Evolutionary conservation across 2,329 filamentous ascomycete genomes (phyloP).

Genomic region (Neoascochyta sp.): DNA sequence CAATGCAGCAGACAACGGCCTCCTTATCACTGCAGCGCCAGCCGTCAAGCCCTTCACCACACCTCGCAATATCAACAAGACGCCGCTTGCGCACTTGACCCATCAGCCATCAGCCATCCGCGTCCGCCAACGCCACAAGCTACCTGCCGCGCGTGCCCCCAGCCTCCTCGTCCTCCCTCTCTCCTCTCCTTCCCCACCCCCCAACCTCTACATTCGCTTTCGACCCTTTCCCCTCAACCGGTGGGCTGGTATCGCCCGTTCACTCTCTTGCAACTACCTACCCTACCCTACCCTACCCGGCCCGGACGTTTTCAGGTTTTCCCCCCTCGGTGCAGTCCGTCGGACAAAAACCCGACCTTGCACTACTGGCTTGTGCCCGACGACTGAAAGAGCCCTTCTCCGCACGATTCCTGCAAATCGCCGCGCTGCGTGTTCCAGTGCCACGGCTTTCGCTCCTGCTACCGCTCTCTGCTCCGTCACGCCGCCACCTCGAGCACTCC

Average conservation of each 20-base stretch:
- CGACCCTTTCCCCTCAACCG: conserved; percentile 11
- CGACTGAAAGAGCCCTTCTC: conserved; percentile 9
- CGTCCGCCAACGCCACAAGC: conserved; percentile 21
- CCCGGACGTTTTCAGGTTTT: conserved; percentile 2
- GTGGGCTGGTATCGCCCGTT: conserved; percentile 2
- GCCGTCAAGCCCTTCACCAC: conserved; percentile 1
- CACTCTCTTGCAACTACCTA: conserved; percentile 8
- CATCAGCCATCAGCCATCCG: conserved; percentile 8
- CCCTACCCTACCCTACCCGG: too few species aligned
- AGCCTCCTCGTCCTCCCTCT: conserved; percentile 12
- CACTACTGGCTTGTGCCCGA: conserved; percentile 10
- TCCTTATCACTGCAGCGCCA: conserved; percentile 5
- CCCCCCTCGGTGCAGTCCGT: not conserved
- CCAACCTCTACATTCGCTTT: conserved; percentile 25
- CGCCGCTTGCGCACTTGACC: too few species aligned
- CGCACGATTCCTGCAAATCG: conserved; percentile 13
- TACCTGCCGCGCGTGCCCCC: conserved; percentile 15
- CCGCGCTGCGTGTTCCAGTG: conserved; percentile 5
- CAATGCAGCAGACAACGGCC: conserved; percentile 5
- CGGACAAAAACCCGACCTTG: conserved; percentile 13
- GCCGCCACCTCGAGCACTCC: too few species aligned
- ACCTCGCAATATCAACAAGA: conserved; percentile 4
- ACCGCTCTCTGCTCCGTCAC: too few species aligned
- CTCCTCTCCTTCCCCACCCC: conserved; percentile 9
- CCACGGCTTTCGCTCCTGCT: too few species aligned